Conservation (phyloP, 2,329 filamentous ascomycete genomes). For the Exophiala lecanii-corni region DNA sequence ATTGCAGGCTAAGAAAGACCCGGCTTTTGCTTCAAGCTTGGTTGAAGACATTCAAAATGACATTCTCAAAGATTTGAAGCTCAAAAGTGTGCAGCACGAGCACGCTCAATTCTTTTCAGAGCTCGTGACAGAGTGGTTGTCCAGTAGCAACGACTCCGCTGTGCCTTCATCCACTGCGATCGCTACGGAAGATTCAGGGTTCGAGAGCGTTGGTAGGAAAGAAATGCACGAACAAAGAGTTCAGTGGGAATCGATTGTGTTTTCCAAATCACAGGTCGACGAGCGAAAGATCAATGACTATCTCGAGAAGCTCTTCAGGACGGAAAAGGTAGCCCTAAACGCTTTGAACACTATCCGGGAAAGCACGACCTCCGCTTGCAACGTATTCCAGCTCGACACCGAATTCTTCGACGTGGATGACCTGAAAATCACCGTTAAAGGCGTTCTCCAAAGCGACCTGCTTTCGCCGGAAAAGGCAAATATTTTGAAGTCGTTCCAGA, state of each 20-base stretch:
- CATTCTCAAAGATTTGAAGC: slow-evolving; percentile 44
- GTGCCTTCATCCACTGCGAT: slow-evolving; percentile 20
- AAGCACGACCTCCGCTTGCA: slow-evolving; percentile 36
- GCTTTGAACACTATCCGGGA: slow-evolving; percentile 41
- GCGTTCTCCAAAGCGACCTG: slow-evolving; percentile 48
- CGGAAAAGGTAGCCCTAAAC: slow-evolving; percentile 37
- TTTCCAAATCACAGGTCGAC: slow-evolving; percentile 46
- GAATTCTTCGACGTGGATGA: slow-evolving; percentile 39
- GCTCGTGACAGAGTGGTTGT: slow-evolving; percentile 53
- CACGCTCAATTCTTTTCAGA: slow-evolving; percentile 54
- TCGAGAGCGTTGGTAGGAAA: slow-evolving; percentile 48
- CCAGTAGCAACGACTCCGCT: slow-evolving; percentile 29
- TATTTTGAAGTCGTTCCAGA: slow-evolving; percentile 48
- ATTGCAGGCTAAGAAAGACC: slow-evolving; percentile 51
- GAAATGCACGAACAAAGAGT: slow-evolving; percentile 52
- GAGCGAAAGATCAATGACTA: slow-evolving; percentile 44
- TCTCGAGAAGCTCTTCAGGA: slow-evolving; percentile 48
- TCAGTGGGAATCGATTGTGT: slow-evolving; percentile 55
- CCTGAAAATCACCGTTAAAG: slow-evolving; percentile 45
- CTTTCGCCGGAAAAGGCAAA: slow-evolving; percentile 49
- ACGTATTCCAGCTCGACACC: slow-evolving; percentile 26
- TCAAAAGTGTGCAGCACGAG: slow-evolving; percentile 51
- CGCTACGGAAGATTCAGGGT: slow-evolving; percentile 31
- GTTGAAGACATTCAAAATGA: slow-evolving; percentile 45
- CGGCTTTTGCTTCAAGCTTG: slow-evolving; percentile 46